Conservation (phyloP, 148 eudicot genomes). For the Persicaria tinctoria region DNA sequence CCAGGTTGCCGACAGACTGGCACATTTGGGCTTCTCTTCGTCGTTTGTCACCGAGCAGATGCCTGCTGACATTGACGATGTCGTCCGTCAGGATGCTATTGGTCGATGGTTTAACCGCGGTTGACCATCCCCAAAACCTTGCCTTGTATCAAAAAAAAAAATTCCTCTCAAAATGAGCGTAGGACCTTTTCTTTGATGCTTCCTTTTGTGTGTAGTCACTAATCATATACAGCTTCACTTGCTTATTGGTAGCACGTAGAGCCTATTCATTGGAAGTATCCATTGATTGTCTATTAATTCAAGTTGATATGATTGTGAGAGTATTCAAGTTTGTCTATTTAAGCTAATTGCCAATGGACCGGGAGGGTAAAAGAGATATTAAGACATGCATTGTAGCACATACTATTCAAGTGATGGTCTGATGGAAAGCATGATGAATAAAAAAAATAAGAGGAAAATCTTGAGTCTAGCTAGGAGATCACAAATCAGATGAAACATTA, state of each 20-base stretch:
- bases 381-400: too few relatives aligned
- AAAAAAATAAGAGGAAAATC: neutral
- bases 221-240: neutral
- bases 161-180: neutral
- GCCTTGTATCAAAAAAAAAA: too few relatives aligned
- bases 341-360: neutral
- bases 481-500: neutral
- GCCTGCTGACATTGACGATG: too few relatives aligned
- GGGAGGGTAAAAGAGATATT: neutral
- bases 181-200: neutral
- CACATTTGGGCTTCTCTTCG: too few relatives aligned
- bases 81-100: too few relatives aligned
- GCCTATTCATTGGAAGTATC: neutral
- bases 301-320: neutral
- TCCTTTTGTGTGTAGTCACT: neutral
- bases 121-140: too few relatives aligned
- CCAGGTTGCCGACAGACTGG: too few relatives aligned
- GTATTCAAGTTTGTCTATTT: neutral
- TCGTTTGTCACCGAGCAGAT: too few relatives aligned
- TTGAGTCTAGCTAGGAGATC: neutral
- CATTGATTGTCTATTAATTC: neutral
- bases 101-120: too few relatives aligned
- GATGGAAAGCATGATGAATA: neutral
- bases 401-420: too few relatives aligned
- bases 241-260: neutral